Evolutionary conservation across 2,329 filamentous ascomycete species (phyloP).

Genomic region (Anisogramma anomala): DNA sequence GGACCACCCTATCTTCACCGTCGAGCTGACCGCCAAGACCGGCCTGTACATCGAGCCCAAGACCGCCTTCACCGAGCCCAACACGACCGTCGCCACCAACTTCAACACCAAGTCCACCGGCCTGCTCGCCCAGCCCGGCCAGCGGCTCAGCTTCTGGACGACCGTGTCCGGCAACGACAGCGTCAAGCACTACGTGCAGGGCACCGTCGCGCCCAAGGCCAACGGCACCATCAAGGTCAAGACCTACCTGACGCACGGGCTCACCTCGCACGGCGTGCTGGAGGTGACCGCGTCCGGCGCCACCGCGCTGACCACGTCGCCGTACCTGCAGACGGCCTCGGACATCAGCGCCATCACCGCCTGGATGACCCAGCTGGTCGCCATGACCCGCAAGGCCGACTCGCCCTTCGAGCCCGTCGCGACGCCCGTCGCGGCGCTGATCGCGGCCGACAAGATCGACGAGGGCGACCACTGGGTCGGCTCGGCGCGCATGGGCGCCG

Average conservation of each 20-base stretch:
- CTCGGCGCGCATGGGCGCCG: constrained; percentile 21
- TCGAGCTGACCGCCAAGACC: constrained; percentile 21
- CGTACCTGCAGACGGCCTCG: constrained; percentile 25
- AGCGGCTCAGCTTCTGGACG: constrained; percentile 37
- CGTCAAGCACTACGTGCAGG: constrained; percentile 29
- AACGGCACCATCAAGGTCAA: constrained; percentile 33
- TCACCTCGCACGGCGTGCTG: constrained; percentile 34
- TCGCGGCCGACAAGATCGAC: constrained; percentile 11
- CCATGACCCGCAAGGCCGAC: constrained; percentile 18
- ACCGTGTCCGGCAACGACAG: constrained; percentile 31
- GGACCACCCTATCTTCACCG: constrained; percentile 19
- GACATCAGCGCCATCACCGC: constrained; percentile 21
- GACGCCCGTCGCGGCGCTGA: constrained; percentile 12
- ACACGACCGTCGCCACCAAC: constrained; percentile 22
- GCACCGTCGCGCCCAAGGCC: constrained; percentile 32
- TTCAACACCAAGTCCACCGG: constrained; percentile 26
- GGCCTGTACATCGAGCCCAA: constrained; percentile 5
- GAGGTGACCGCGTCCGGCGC: constrained; percentile 28
- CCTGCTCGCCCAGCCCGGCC: constrained; percentile 32
- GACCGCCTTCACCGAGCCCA: constrained; percentile 21
- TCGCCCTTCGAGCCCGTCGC: constrained; percentile 17
- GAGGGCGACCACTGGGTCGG: constrained; percentile 23
- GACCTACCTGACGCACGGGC: constrained; percentile 39
- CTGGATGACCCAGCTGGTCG: constrained; percentile 20
- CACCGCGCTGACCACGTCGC: constrained; percentile 30